Evolutionary conservation across 108 stramenopile species (phyloP).

Genomic region (Epithemia pelagica): DNA sequence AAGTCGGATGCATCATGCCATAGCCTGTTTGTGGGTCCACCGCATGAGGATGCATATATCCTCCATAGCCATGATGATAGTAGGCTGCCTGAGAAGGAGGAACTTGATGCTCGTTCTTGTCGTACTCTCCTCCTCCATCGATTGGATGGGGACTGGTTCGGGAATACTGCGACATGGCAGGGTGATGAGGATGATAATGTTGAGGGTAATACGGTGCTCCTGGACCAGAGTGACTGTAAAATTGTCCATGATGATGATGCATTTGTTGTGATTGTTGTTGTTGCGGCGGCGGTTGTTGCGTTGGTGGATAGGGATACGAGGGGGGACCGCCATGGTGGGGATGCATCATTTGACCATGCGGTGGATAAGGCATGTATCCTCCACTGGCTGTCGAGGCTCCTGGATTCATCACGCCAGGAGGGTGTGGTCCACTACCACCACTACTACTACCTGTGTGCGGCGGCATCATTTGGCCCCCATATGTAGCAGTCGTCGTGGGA

Average conservation of each 20-base stretch:
- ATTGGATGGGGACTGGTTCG: background rate
- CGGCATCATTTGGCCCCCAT: background rate
- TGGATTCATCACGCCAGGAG: background rate
- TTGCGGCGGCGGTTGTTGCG: slow-evolving; percentile 3
- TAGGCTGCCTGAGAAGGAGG: background rate
- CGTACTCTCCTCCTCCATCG: background rate
- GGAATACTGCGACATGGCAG: background rate
- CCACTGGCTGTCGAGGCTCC: background rate
- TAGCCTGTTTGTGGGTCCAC: background rate
- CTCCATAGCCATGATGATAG: background rate
- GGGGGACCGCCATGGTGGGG: too few species aligned
- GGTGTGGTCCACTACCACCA: background rate
- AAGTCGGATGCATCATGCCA: background rate
- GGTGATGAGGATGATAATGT: background rate
- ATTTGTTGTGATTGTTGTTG: slow-evolving; percentile 13
- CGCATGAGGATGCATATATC: background rate
- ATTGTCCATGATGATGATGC: slow-evolving; percentile 9
- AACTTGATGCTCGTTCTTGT: background rate
- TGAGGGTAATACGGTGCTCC: background rate
- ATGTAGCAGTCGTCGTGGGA: background rate
- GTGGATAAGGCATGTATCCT: background rate
- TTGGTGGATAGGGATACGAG: background rate
- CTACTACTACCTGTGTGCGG: background rate
- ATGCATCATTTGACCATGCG: background rate
- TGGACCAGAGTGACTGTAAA: background rate